Evolutionary conservation across 495 filamentous ascomycete genomes (phyloP), one percentile per base, ranked within the genome.

Genomic region (Lasiosphaeria ovina): DNA sequence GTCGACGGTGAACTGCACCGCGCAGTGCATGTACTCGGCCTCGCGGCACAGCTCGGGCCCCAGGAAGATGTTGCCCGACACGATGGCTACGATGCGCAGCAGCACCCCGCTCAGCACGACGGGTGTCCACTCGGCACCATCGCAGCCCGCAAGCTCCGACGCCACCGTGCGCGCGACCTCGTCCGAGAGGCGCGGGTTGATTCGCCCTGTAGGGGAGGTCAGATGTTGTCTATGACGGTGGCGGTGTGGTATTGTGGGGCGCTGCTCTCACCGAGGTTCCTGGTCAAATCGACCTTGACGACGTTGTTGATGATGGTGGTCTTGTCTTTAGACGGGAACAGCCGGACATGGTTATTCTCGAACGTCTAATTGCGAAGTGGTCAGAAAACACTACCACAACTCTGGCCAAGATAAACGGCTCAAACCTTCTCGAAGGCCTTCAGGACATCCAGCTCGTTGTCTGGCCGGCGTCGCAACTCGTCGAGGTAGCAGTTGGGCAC

Each of bases 11-110:
- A 33, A 59, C 32, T 38, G 42, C 9, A 42, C 42, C 45, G 17
- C 48, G 14, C 17, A 68, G 51, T 77, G 55, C 38, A 76, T 66
- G 76, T 77, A 81, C 6, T 76, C 67, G 35, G 69, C 57, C 60
- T 79, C 63, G 4, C 73, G 72, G 59, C 73, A 74, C 60, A 76
- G 58, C 31, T 70, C 66, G 36, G 70, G 64, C 35, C 78, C 78
- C 24, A 80, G 51, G 45, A 80, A 79, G 14, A 72, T 67, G 6
- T 74, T 60, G 2, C 76, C 72, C 0, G 78, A 79, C 33, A 80
- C 4, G 6, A 72, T 72, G 35, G 76, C 72, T 3, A 81, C 66
- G 24, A 79, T 73, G 6, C 65, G 38, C 7, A 51, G 49, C n/a
- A 59, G 34, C 12, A 10, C n/a, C 35, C 31, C 32, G 48, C 32